Percentiles rank a stretch among this genome's conserved stretches.
phyloP scores from a whole-genome alignment of 2,329 filamentous ascomycete genomes.

The Xylaria sp. region DNA sequence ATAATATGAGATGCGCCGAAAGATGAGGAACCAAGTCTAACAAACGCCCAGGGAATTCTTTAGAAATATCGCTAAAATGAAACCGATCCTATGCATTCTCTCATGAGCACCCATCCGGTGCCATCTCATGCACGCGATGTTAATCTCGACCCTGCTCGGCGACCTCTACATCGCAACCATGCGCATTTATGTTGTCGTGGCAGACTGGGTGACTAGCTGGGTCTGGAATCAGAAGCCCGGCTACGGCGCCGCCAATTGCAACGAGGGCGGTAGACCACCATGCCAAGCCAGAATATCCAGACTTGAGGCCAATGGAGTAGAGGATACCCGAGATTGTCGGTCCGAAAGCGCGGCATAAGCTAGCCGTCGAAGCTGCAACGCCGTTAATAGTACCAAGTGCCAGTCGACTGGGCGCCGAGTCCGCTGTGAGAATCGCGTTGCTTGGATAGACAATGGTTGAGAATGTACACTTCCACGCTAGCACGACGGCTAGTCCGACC shows the following conservation, averaged over 20 bases:
- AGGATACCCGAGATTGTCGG: conserved; percentile 88
- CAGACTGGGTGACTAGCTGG: conserved; percentile 53
- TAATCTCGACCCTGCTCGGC: conserved; percentile 14
- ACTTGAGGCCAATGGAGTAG: conserved; percentile 81
- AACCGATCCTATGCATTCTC: conserved; percentile 22
- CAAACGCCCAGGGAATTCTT: conserved; percentile 28
- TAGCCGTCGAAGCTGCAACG: conserved; percentile 89
- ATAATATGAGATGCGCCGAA: conserved; percentile 32
- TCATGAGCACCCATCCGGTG: conserved; percentile 9
- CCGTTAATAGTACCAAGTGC: conserved; percentile 94
- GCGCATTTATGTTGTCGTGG: conserved; percentile 7
- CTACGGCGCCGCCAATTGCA: conserved; percentile 76
- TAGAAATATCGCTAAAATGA: conserved; percentile 25
- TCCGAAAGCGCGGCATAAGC: conserved; percentile 86
- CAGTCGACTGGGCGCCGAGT: conserved; percentile 84
- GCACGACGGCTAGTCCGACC: conserved; percentile 77
- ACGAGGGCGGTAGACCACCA: conserved; percentile 93
- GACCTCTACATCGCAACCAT: conserved; percentile 32
- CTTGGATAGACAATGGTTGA: conserved; percentile 91
- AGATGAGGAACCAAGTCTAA: conserved; percentile 33
- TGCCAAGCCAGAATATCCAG: conserved; percentile 86
- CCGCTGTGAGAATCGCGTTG: conserved; percentile 88
- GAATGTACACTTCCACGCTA: conserved; percentile 94
- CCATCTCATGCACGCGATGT: background rate
- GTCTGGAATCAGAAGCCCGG: conserved; percentile 82